Evolutionary conservation across 2,329 filamentous ascomycete species (phyloP), one percentile per base, ranked within the genome.

Genomic region (Chaetomium sp.): DNA sequence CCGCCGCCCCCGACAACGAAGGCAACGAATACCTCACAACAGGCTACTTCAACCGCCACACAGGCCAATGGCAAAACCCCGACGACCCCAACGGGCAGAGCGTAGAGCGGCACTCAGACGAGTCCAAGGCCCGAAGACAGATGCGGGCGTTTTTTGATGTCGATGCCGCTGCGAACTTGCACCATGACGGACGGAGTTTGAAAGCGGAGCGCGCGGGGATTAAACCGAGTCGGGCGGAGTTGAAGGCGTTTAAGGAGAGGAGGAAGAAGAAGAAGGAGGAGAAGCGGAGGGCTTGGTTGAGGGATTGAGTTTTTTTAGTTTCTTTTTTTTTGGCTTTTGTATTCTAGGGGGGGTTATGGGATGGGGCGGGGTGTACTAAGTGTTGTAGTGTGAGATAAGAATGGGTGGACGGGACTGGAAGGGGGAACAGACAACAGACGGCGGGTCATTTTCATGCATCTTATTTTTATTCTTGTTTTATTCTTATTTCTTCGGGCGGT

Each of bases 121-220:
- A 95, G 68, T 88, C 89, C 67, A 96, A 96, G 77, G 87, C 87
- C 58, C 79, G 78, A 51, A 80, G 94, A 45, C 94, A 97, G 74
- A 88, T 97, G 87, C 88, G 89, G 67, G 89, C 91, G 42, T 97
- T 87, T 73, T 99, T 97, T 70, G 92, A 99, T 68, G 91, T 96
- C 44, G 91, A 97, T 70, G 89, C 91, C 4, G 91, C 91, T 3
- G 92, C 91, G 4, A 96, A 95, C 68, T 82, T 83, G 56, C 91
- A 99, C 67, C 19, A 27, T 27, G 87, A 96, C 64, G 94, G 94
- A 1, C 82, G 87, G 56, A 96, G 91, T 67, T 76, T 99, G 56
- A 95, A 92, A 73, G 94, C 91, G 1, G 94, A 99, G 76, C 80
- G 94, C 54, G 85, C 88, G 56, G 84, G 85, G 53, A 91, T 94